Base-by-base conservation (phyloP, 345 rosid genomes). In the Stellera chamaejasme region DNA sequence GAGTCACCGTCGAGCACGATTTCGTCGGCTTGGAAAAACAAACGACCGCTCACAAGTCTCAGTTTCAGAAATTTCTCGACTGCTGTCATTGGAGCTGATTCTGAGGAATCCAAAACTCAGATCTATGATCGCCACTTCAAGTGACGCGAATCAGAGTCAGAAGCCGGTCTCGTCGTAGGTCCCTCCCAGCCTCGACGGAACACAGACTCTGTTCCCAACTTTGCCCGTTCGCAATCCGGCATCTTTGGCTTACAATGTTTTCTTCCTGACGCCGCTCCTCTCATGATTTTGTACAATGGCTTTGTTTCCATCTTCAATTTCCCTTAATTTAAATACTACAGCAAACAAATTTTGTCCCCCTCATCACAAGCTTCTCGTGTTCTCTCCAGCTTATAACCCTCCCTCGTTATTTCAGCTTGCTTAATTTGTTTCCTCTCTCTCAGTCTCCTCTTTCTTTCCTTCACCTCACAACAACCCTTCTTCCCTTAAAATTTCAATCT, bases 221-320 rank as follows among this genome's bases (percentile, higher is more conserved):
- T 13, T 76, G 52, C 79, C 90, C 13, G 52, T 61, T 19, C 77
- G 58, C 46, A 59, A 65, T 32, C 74, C 82, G 11, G 49, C 65
- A 5, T 28, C 69, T 14, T 79, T 76, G 94, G 53, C 48, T 48
- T 0, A 14, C 25, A 23, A 23, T 59, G 14, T 3, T 47, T 42
- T 3, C 11, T 13, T 3, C 49, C 55, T 42, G 84, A 67, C 50
- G 66, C 82, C 0, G 78, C 80, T 60, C 96, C 99, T 6, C 50
- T 93, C 79, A 93, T 97, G 3, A 87, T 93, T n/a, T 89, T 93
- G 65, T 93, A 89, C 73, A 85, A 82, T 19, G 99, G 99, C 65
- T 69, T 65, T 9, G 97, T 93, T 19, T 51, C 82, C 4, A 79
- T 84, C 26, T 88, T 78, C 56, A 77, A 86, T 54, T 71, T 93